These are phyloP conservation scores for Handroanthus guayacan DNA, from an alignment of 257 asterid species.

Conservation along the genomic window DNA sequence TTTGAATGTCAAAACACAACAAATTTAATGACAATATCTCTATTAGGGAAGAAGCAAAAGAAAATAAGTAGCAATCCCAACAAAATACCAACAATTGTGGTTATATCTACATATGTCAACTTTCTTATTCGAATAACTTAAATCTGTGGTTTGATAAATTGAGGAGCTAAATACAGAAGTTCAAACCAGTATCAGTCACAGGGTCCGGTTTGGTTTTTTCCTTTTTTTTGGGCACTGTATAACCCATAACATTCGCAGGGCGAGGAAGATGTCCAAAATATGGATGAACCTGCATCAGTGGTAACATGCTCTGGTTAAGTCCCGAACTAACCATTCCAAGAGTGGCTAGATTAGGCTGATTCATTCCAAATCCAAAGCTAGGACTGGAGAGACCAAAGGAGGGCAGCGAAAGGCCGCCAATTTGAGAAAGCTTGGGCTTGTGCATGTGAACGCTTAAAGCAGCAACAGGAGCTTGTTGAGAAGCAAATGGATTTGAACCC, in stretches of 20 bases:
- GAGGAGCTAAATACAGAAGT: constrained; percentile 55
- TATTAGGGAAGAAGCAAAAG: constrained; percentile 17
- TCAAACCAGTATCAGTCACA: constrained; percentile 53
- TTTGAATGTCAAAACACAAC: no score
- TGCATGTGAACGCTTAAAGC: constrained; percentile 47
- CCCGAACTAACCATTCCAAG: constrained; percentile 55
- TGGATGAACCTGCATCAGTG: constrained; percentile 46
- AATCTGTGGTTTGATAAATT: constrained; percentile 68
- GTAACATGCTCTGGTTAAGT: constrained; percentile 50
- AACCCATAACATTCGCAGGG: constrained; percentile 44
- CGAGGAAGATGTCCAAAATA: constrained; percentile 53
- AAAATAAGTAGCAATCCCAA: constrained; percentile 24
- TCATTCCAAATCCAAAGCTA: constrained; percentile 59
- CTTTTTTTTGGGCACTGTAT: constrained; percentile 65
- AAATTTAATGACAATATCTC: neutral
- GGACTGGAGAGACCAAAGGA: constrained; percentile 48
- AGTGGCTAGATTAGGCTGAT: constrained; percentile 51
- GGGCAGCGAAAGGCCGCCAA: constrained; percentile 52
- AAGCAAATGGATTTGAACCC: constrained; percentile 30
- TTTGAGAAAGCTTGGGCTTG: constrained; percentile 61
- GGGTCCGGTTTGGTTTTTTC: constrained; percentile 65
- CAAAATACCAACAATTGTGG: constrained; percentile 23
- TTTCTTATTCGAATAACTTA: constrained; percentile 39
- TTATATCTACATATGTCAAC: constrained; percentile 32
- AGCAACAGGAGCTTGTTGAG: constrained; percentile 54